Base-by-base conservation (phyloP, 2,329 filamentous ascomycete genomes). In the Alternaria angustiovoidea region DNA sequence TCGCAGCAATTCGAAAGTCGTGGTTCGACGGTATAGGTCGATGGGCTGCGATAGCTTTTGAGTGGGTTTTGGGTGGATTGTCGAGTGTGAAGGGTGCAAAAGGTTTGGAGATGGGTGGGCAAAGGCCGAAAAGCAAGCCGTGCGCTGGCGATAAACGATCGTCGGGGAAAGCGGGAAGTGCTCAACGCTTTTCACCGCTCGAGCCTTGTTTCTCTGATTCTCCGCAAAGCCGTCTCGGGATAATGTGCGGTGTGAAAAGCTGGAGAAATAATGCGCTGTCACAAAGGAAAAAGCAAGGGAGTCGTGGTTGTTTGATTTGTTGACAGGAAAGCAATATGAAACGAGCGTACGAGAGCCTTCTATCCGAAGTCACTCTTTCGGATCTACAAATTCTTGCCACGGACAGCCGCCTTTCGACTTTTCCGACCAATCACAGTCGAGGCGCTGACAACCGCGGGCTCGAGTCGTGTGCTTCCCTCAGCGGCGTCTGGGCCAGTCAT, bases 71-170 rank as follows among this genome's bases (percentile, higher is more conserved):
- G 24, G 53, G 57, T 59, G 58, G 54, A 26, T 51, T 51, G 61
- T 44, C 44, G 49, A 57, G 22, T 41, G 58, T 52, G 59, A 57
- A 64, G 66, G 64, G 52, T 44, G 57, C 36, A 62, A 58, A 51
- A 51, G 52, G 48, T 44, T 26, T 57, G 54, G 57, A 63, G 54
- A 63, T 68, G 62, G 57, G 36, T 63, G 63, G 67, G 62, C 46
- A 65, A 62, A 63, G 57, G 46, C 20, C 48, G 57, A 64, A 65
- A 57, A 62, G 61, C 60, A 65, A 60, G 63, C 63, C 60, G 56
- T 64, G 58, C 64, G 59, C 32, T 24, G 46, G 46, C 58, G 63
- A 58, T 62, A 61, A 55, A 63, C 61, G 60, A 59, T 46, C 36
- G 62, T 44, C 63, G 62, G 62, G 66, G 61, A 55, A 54, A 48